Base-by-base conservation (phyloP, 441 rosid genomes). In the Manihot esculenta region DNA sequence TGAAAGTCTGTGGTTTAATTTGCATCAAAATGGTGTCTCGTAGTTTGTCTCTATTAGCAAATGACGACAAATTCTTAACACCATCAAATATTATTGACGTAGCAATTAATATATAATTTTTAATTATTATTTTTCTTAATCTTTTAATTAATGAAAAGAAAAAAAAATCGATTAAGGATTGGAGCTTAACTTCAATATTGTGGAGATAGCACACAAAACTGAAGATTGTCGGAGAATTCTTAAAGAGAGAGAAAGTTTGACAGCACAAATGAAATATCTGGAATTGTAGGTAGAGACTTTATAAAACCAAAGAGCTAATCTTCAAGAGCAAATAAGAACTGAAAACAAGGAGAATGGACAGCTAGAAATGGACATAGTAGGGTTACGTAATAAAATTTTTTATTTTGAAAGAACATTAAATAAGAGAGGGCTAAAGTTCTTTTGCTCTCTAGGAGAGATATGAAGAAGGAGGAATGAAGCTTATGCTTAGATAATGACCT, bases 221-320 rank as follows among this genome's bases (percentile, higher is more conserved):
- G 85, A 80, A 56, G 84, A 84, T 80, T 82, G 76, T 10, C 83
- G 79, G 50, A 84, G 72, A 74, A 56, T 65, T 49, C 62, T 73
- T 51, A 86, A 76, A 80, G 97, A 88, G 79, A 84, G 72, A 82
- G 89, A 85, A 63, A 73, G 79, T 75, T 74, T 82, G 73, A 68
- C 62, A 20, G 82, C 78, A 68, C 78, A 70, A 65, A 18, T 79
- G 14, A 80, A 79, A 70, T 84, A 81, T 24, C 83, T 87, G 60
- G 66, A 79, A 69, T 70, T 64, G 44, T 88, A 83, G 80, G 51
- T 84, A 64, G 83, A 78, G 77, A 80, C 83, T 77, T 71, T 86
- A 10, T 53, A 66, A 79, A 81, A 65, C 73, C 89, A 84, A 78
- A 87, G 68, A 81, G 72, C 67, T 72, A 80, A 81, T 18, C 76